Evolutionary conservation across 352 stramenopile species (phyloP), one percentile per base, ranked within the genome.

Genomic region (Phytophthora ramorum): DNA sequence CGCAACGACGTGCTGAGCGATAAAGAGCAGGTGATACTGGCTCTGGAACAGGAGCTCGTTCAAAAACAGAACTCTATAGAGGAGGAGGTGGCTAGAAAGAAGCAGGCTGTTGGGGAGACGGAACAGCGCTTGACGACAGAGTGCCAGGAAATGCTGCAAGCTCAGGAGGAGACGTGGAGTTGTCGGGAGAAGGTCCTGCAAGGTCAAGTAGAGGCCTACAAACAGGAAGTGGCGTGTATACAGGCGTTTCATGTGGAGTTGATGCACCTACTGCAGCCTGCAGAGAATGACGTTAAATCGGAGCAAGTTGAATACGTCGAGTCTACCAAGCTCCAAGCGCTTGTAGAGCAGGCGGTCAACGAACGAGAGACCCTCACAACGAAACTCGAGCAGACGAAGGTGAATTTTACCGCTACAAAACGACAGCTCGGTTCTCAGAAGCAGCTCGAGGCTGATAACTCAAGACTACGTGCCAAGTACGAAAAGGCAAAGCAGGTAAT

Each of bases 401-500:
- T 53, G 1, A 71, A 81, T 19, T 53, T 82, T 24, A 59, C 63
- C 2, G 52, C 56, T 26, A 60, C 66, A 10, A 77, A 89, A 64
- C 72, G 78, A n/a, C 71, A 81, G n/a, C 55, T 87, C 24, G 58
- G 49, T 0, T 44, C 52, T 12, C 72, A 81, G 49, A 85, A 69
- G 34, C 66, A 78, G 30, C 60, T 89, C 0, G 69, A 74, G 35
- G 66, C 78, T 2, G 82, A 91, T 37, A 89, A 90, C 46, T 64
- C 61, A 1, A 73, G 59, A 46, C 65, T 93, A n/a, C 80, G 78
- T 22, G 63, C 66, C n/a, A 75, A 93, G 45, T 83, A 85, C 55
- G 80, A 89, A 43, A 83, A 81, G 53, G 76, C 80, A 7, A 85
- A 86, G 53, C 60, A 82, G 57, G 71, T 79, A 1, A 91, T 92